A percentile compares a stretch with the other conserved stretches of the same genome.
These are phyloP conservation scores for Cyanidium caldarium DNA, from an alignment of 23 red algal species.

Conservation along the genomic window DNA sequence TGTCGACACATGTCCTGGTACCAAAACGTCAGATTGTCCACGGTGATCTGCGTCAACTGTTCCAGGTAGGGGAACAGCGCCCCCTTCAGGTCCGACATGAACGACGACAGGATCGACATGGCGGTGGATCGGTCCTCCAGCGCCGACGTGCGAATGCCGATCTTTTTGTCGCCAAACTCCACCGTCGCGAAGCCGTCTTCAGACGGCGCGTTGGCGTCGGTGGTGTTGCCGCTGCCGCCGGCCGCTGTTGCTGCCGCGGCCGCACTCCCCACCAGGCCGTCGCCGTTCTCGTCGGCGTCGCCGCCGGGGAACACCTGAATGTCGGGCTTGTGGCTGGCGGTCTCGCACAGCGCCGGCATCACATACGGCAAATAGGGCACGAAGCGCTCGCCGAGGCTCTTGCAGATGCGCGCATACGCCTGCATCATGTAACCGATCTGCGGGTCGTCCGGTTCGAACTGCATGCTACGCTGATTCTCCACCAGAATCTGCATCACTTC, in stretches of 20 bases:
- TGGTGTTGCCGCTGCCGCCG: neutral
- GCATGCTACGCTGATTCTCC: conserved; percentile 10
- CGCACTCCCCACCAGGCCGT: neutral
- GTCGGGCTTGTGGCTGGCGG: conserved; percentile 68
- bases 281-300: conserved; percentile 21
- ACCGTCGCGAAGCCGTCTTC: conserved; percentile 70
- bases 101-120: conserved; percentile 72
- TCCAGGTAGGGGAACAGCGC: conserved; percentile 69
- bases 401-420: conserved; percentile 90
- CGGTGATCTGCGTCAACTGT: conserved; percentile 58
- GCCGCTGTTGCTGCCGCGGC: neutral
- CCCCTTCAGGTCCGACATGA: conserved; percentile 62
- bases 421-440: conserved; percentile 96
- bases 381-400: conserved; percentile 60
- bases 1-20: conserved; percentile 84
- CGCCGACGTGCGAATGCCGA: conserved; percentile 67
- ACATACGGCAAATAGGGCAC: conserved; percentile 89
- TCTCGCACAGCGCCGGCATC: conserved; percentile 62
- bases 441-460: conserved; percentile 64
- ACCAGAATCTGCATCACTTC: conserved; percentile 91
- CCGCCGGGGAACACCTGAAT: conserved; percentile 38
- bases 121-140: conserved; percentile 91
- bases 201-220: neutral
- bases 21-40: conserved; percentile 74
- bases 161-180: conserved; percentile 62